Base-by-base conservation (phyloP, 345 rosid species). In the Lumnitzera littorea region DNA sequence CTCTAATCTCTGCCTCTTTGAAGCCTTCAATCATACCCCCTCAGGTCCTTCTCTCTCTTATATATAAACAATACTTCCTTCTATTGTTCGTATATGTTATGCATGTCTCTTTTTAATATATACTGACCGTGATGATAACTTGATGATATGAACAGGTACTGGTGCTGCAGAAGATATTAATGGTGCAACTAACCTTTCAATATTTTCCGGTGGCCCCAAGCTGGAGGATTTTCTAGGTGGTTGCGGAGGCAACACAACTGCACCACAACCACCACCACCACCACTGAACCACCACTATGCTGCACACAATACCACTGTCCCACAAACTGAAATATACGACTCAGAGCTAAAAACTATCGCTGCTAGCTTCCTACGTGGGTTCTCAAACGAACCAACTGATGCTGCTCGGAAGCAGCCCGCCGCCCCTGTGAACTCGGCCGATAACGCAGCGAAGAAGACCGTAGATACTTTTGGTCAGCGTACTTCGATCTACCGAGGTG, bases 401-500 rank as follows among this genome's bases (percentile, higher is more conserved):
- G 43, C 43, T 36, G 43, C 43, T 36, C 11, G 13, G 52, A 50
- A 50, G 2, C 74, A 62, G 13, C 51, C 53, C 12, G 62, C 59
- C 0, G 64, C 55, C 62, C 63, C 53, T 11, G 25, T 76, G 20
- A 80, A 69, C 58, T 57, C 65, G 29, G 62, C 78, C 11, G 55
- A 67, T n/a, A 31, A 16, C 20, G 16, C 47, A 46, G 53, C 88
- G 0, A 88, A 76, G 72, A 86, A 83, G 74, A 59, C 77, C 57
- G 73, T 56, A 1, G 96, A 91, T 24, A 84, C 84, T 49, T 91
- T 86, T 17, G 98, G 98, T 53, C 98, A 91, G 60, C 89, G 98
- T 47, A 91, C 98, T 43, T 88, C 98, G 15, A 83, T 88, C 58
- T 88, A 82, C 75, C 74, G 98, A 41, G 98, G 98, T 3, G 98